Evolutionary conservation across 2,329 filamentous ascomycete species (phyloP), one percentile per base, ranked within the genome.

Genomic region (Colletotrichum tanaceti): DNA sequence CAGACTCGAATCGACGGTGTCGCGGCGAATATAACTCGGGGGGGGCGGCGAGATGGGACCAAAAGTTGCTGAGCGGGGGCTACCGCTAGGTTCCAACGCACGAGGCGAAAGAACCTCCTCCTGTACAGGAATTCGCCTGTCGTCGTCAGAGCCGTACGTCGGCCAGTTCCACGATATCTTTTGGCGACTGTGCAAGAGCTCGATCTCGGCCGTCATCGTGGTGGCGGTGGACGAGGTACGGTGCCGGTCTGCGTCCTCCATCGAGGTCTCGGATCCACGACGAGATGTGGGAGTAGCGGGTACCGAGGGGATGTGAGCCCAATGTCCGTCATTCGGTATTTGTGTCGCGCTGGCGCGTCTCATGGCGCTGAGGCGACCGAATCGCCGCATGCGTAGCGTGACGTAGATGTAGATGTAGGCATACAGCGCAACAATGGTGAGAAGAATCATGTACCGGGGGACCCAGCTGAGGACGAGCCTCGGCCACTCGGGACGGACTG

Each of bases 361-460:
- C 24, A 58, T 67, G 10, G 57, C 66, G 18, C 63, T 64, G 10
- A 58, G 70, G n/a, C 71, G 71, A 24, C 76, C 78, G 62, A 84
- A 84, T 3, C 79, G 77, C 4, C 75, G 76, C 74, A 85, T 81
- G 41, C 81, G 75, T 13, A 79, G 77, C 22, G 81, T 79, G 9
- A 94, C 88, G 71, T 93, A 91, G 13, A 87, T 74, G 75, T 94
- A 94, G n/a, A 94, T 89, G 7, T 86, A 87, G 28, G 86, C 80
- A 57, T 93, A 93, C 2, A 92, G 86, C 35, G 83, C 77, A 41
- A 93, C 79, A 71, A 94, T 91, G 32, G 85, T 80, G 10, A 85
- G 74, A 71, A 91, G 87, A 59, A 93, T 89, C 43, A 92, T 72
- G 71, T 93, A 93, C 58, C 92, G 85, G 43, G 92, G 92, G 9